These are phyloP conservation scores for Trebouxiophyceae sp. DNA, from an alignment of 163 green algal genomes.

Conservation along the genomic window DNA sequence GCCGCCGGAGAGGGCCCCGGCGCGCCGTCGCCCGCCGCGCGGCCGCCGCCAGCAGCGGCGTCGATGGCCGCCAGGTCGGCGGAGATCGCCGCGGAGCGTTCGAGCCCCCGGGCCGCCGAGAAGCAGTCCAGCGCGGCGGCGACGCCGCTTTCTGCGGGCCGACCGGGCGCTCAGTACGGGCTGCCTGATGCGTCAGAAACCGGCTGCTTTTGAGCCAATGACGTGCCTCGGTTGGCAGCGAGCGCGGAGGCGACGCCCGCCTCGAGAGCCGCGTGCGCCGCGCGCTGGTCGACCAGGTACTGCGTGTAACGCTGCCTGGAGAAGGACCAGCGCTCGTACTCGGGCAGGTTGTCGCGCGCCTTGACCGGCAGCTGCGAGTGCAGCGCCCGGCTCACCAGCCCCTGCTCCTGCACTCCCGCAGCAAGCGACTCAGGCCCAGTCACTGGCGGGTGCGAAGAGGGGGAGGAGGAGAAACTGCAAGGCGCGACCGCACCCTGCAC, in stretches of 20 bases:
- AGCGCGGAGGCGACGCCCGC: constrained; percentile 15
- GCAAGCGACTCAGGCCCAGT: background rate
- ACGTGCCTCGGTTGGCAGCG: background rate
- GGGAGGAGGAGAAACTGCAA: background rate
- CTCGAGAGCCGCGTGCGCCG: constrained; percentile 36
- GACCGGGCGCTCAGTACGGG: background rate
- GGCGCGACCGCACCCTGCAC: background rate
- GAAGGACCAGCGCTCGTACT: constrained; percentile 48
- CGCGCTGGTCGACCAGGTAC: constrained; percentile 39
- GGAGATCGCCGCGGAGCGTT: constrained; percentile 14
- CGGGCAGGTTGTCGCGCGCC: constrained; percentile 23
- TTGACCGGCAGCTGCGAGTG: constrained; percentile 2
- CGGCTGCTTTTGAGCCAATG: background rate
- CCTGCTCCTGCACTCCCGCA: constrained; percentile 17
- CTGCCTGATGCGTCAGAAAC: background rate
- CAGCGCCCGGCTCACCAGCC: constrained; percentile 15
- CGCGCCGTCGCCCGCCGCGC: background rate
- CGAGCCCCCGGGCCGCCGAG: constrained; percentile 9
- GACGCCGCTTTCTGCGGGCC: background rate
- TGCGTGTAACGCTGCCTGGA: constrained; percentile 30
- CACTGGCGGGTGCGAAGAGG: background rate
- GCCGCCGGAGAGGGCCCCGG: constrained; percentile 4
- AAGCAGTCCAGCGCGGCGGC: constrained; percentile 11
- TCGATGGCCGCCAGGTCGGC: constrained; percentile 17
- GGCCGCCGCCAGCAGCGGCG: background rate